Conservation (phyloP, 176 grass and related monocot genomes). For the Rhipidocladum racemiflorum region DNA sequence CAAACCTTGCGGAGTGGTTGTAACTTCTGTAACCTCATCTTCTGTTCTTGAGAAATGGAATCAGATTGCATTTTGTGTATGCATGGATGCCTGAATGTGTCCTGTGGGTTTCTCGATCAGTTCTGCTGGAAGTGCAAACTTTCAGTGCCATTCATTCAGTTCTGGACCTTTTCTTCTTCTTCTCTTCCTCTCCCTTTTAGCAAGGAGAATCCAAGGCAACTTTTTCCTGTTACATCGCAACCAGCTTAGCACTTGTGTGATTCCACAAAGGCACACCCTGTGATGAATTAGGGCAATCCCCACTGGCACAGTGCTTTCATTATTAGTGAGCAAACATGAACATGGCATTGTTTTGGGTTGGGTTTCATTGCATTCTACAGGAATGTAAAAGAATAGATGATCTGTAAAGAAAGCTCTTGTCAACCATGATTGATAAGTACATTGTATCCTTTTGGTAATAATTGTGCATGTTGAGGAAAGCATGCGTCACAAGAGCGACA, state of each 20-base stretch:
- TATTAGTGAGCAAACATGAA: not conserved
- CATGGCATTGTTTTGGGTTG: not conserved
- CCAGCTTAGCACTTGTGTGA: conserved; percentile 31
- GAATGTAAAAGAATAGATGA: conserved; percentile 18
- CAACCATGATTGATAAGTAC: conserved; percentile 39
- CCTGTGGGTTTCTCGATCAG: conserved; percentile 49
- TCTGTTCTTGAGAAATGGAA: conserved; percentile 46
- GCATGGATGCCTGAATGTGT: conserved; percentile 6
- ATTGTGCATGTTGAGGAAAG: conserved; percentile 34
- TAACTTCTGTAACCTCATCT: conserved; percentile 48
- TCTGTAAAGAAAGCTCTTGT: conserved; percentile 25
- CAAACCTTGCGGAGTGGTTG: conserved; percentile 25
- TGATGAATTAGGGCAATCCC: conserved; percentile 26
- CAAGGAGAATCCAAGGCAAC: conserved; percentile 41
- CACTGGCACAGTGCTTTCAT: conserved; percentile 24
- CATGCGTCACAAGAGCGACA: conserved; percentile 21
- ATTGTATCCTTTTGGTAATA: conserved; percentile 34
- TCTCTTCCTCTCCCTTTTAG: conserved; percentile 27
- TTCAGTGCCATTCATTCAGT: conserved; percentile 44
- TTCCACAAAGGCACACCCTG: not conserved
- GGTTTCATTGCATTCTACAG: conserved; percentile 1
- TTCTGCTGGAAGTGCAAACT: conserved; percentile 25
- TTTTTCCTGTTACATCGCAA: conserved; percentile 44
- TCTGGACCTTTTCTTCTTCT: conserved; percentile 23
- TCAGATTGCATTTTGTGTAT: conserved; percentile 44